Conservation (phyloP, 768 basidiomycete genomes). For the Mycena venus region DNA sequence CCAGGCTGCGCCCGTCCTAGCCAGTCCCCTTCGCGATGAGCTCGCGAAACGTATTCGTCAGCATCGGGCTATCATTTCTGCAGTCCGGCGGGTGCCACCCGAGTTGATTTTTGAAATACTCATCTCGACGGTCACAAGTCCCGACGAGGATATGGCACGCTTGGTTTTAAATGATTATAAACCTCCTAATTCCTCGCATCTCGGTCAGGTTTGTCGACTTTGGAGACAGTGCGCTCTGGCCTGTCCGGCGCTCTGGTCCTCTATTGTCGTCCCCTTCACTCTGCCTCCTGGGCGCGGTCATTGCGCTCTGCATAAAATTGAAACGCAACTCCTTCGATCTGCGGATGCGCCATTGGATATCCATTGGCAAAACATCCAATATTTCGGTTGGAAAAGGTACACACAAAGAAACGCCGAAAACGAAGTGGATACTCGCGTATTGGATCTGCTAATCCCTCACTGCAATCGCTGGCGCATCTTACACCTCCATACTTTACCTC, state of each 20-base stretch:
- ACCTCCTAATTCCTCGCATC: neutral
- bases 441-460: neutral
- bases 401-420: too few relatives aligned
- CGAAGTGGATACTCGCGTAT: neutral
- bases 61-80: neutral
- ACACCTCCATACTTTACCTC: neutral
- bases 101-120: conserved; percentile 2
- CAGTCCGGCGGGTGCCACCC: neutral
- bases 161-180: neutral
- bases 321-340: neutral
- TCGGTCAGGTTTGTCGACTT: neutral
- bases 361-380: neutral
- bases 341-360: neutral
- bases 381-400: too few relatives aligned
- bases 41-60: neutral
- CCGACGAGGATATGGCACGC: too few relatives aligned
- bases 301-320: neutral
- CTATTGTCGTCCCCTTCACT: neutral
- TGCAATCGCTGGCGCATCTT: neutral
- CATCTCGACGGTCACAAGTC: neutral
- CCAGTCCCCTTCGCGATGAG: neutral
- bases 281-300: too few relatives aligned
- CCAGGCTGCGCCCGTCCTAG: neutral
- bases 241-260: neutral
- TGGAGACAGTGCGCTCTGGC: neutral